phyloP scores from a whole-genome alignment of 2,329 filamentous ascomycete species.

The Talaromyces sp. region DNA sequence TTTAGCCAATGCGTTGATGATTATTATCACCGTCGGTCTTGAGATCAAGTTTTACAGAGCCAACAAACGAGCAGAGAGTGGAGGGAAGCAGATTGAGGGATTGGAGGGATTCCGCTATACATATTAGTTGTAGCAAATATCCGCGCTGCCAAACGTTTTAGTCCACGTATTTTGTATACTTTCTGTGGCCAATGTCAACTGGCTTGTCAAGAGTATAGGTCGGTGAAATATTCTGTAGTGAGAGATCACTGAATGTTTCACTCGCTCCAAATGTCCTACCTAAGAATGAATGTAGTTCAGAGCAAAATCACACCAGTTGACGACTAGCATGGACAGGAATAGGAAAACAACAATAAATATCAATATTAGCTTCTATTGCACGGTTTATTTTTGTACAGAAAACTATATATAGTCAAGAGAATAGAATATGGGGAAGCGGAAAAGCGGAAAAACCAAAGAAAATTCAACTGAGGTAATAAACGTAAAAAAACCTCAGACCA shows the following conservation, averaged over 20 bases:
- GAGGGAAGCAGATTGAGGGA: conserved; percentile 30
- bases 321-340: no score
- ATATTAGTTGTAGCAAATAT: background rate
- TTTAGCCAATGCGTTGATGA: conserved; percentile 29
- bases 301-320: no score
- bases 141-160: background rate
- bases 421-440: background rate
- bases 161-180: background rate
- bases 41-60: conserved; percentile 24
- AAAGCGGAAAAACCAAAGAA: background rate
- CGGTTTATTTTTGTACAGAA: no score
- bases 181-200: background rate
- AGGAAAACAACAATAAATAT: no score
- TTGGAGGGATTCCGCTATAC: conserved; percentile 35
- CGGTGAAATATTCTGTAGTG: no score
- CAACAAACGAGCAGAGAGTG: conserved; percentile 29
- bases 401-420: background rate
- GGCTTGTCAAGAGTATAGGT: no score
- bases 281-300: no score
- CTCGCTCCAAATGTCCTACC: no score
- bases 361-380: no score
- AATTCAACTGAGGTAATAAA: background rate
- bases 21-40: conserved; percentile 27
- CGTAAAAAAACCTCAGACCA: background rate
- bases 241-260: no score